Conservation (phyloP, 208 protist genomes). For the Crithidia mellificae region DNA sequence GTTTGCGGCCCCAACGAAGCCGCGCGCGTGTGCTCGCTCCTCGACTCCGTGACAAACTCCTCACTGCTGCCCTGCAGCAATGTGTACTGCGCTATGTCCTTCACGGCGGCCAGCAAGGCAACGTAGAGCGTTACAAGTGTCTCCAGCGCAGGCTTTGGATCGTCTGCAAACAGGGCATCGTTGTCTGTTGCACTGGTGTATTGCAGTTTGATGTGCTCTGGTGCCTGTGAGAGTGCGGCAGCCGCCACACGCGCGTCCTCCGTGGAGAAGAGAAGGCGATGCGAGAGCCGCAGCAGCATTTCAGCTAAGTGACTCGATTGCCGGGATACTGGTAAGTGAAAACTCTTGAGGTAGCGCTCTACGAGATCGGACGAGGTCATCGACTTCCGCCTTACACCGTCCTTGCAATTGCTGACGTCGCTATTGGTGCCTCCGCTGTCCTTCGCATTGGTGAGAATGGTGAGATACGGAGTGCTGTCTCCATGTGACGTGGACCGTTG, state of each 20-base stretch:
- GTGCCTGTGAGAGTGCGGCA: not conserved
- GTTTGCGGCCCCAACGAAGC: no score
- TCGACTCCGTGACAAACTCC: no score
- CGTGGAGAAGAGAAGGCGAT: constrained; percentile 1
- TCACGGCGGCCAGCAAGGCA: not conserved
- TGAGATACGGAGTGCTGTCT: no score
- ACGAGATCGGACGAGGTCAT: no score
- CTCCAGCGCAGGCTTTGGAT: constrained; percentile 11
- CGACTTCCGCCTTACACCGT: no score
- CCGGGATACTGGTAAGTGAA: not conserved
- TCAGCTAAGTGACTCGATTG: not conserved
- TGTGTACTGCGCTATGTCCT: no score
- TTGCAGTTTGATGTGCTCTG: not conserved
- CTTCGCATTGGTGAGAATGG: not conserved
- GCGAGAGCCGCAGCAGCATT: not conserved
- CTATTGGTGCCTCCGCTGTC: not conserved
- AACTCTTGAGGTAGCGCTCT: not conserved
- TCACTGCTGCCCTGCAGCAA: no score
- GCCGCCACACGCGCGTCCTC: not conserved
- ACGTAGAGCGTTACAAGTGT: constrained; percentile 26
- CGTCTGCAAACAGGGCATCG: not conserved
- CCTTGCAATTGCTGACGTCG: not conserved
- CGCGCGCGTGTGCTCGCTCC: no score
- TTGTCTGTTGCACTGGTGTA: not conserved
- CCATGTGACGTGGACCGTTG: no score